phyloP scores from a whole-genome alignment of 768 basidiomycete species.

The Rhizopogon sp. region DNA sequence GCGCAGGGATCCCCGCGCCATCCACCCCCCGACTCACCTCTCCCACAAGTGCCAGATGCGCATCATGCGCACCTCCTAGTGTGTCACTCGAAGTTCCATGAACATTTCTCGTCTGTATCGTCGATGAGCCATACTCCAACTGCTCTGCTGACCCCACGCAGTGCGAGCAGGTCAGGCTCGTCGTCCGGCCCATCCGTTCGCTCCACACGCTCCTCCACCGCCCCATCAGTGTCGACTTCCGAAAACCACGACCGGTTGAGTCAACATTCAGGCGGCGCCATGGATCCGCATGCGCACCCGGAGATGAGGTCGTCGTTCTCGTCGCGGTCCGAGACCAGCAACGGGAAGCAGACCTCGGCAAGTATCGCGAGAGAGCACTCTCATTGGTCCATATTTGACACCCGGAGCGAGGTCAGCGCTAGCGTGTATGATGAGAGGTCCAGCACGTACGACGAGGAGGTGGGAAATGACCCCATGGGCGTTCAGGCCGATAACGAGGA shows the following conservation, averaged over 20 bases:
- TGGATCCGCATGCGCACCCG: conserved; percentile 14
- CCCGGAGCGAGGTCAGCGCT: background rate
- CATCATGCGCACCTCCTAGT: conserved; percentile 9
- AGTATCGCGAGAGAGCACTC: conserved; percentile 1
- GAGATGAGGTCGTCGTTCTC: conserved; percentile 15
- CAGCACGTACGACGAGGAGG: conserved; percentile 1
- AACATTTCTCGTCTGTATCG: conserved; percentile 26
- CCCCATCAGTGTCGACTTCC: conserved; percentile 13
- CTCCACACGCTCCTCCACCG: conserved; percentile 16
- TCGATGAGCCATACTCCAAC: conserved; percentile 13
- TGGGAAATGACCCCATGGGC: background rate
- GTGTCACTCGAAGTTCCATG: conserved; percentile 26
- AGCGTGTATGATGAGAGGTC: conserved; percentile 6
- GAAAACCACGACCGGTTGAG: background rate
- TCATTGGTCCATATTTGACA: background rate
- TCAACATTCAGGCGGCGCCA: conserved; percentile 6
- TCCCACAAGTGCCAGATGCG: conserved; percentile 18
- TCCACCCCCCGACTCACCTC: conserved; percentile 23
- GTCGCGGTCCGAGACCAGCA: conserved; percentile 14
- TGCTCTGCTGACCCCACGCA: conserved; percentile 16
- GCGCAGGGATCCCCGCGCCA: conserved; percentile 19
- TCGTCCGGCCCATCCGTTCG: conserved; percentile 24
- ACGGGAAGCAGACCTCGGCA: conserved; percentile 10
- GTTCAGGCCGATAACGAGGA: conserved; percentile 18
- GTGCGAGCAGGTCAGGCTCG: conserved; percentile 20